Conservation (phyloP, 2,329 filamentous ascomycete genomes). For the Pseudogymnoascus sp. region DNA sequence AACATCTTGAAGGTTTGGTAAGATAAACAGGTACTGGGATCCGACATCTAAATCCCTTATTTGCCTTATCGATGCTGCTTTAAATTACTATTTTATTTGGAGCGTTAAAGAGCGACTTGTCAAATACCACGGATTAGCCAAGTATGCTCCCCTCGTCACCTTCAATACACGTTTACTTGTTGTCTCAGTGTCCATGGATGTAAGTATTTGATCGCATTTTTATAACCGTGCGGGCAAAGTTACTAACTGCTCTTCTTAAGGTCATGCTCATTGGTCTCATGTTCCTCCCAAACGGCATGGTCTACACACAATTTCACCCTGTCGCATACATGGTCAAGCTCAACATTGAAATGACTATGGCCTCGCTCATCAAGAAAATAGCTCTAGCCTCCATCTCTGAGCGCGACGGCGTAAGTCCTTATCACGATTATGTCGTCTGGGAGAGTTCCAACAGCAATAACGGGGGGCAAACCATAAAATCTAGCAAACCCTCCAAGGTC, state of each 20-base stretch:
- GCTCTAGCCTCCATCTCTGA: conserved; percentile 8
- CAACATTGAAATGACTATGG: conserved; percentile 36
- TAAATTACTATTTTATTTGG: conserved; percentile 45
- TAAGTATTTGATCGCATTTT: conserved; percentile 20
- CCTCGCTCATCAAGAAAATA: conserved; percentile 27
- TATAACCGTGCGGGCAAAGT: conserved; percentile 31
- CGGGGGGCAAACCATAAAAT: background rate
- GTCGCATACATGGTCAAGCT: conserved; percentile 35
- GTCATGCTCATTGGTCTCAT: conserved; percentile 31
- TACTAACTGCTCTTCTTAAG: conserved; percentile 28
- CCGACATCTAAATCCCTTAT: conserved; percentile 43
- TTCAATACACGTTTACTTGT: conserved; percentile 34
- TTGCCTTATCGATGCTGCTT: conserved; percentile 38
- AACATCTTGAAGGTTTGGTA: conserved; percentile 38
- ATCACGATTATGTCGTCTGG: background rate
- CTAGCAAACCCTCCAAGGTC: background rate
- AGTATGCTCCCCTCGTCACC: conserved; percentile 31
- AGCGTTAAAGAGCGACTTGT: conserved; percentile 32
- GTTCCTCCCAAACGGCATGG: conserved; percentile 29
- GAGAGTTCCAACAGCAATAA: background rate
- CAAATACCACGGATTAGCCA: conserved; percentile 29
- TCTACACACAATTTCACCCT: conserved; percentile 32
- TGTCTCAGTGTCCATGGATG: conserved; percentile 33
- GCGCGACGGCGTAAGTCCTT: background rate
- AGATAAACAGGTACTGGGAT: conserved; percentile 34